These are phyloP conservation scores for Stentor roeselii DNA, from an alignment of 73 alveolate species.

Conservation along the genomic window DNA sequence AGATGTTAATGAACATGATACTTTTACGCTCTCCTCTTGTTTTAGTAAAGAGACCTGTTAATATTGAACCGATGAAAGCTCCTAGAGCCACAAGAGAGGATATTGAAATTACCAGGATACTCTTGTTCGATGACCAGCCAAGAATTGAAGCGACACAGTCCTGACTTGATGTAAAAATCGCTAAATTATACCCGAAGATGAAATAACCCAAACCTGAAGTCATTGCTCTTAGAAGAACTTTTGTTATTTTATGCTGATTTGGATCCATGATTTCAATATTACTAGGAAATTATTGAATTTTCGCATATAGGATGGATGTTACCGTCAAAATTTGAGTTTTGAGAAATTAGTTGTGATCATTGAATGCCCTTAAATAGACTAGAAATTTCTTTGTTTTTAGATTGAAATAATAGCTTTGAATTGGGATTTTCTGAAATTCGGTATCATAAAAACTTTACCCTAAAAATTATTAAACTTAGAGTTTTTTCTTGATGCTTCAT, in stretches of 20 bases:
- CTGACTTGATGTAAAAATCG: not conserved
- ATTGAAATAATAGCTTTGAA: too few relatives aligned
- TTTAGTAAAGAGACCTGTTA: not conserved
- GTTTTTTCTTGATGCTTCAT: too few relatives aligned
- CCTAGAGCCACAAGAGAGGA: conserved; percentile 12
- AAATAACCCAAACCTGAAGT: not conserved
- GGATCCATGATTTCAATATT: too few relatives aligned
- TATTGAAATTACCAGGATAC: not conserved
- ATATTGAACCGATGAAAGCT: not conserved
- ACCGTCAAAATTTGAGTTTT: too few relatives aligned
- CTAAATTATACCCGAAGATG: conserved; percentile 13
- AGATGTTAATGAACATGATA: not conserved
- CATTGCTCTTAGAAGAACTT: not conserved
- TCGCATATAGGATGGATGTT: too few relatives aligned
- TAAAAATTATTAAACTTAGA: too few relatives aligned
- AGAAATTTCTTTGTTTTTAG: too few relatives aligned
- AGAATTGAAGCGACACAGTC: conserved; percentile 7
- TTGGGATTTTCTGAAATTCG: too few relatives aligned
- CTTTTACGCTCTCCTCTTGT: not conserved
- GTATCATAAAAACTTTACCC: too few relatives aligned
- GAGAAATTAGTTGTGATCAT: too few relatives aligned
- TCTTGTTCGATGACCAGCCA: not conserved
- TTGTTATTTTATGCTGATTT: not conserved
- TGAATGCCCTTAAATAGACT: too few relatives aligned
- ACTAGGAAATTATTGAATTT: too few relatives aligned